Conservation (phyloP, 2,329 filamentous ascomycete species). For the Byssochlamys sp. region DNA sequence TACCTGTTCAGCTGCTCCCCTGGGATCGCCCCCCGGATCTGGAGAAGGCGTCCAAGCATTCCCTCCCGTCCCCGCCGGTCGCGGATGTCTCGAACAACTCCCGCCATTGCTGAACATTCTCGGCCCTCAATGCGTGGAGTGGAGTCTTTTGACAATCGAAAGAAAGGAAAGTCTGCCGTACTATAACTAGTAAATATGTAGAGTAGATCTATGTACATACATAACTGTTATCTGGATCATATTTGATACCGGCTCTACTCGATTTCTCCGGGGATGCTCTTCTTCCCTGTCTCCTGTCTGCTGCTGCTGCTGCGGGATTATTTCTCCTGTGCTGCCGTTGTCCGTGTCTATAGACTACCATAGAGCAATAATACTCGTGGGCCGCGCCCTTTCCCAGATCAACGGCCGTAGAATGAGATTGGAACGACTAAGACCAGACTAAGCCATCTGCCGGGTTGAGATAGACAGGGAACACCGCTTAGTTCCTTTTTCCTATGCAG, state of each 20-base stretch:
- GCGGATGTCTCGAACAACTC: not conserved
- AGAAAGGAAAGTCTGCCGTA: not conserved
- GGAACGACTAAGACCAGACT: not conserved
- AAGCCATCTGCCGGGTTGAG: too few species aligned
- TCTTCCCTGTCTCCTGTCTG: not conserved
- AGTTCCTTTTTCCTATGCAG: not conserved
- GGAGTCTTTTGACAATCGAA: too few species aligned
- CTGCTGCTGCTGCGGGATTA: not conserved
- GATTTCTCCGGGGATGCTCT: not conserved
- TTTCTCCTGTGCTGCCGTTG: not conserved
- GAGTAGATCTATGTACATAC: too few species aligned
- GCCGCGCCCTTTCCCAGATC: not conserved
- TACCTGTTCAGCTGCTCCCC: not conserved
- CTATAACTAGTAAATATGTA: not conserved
- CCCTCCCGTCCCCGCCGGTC: not conserved
- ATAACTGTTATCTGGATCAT: not conserved
- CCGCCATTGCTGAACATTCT: not conserved
- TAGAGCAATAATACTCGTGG: not conserved
- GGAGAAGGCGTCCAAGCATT: not conserved
- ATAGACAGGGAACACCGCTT: too few species aligned
- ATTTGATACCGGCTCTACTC: not conserved
- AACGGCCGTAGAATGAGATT: not conserved
- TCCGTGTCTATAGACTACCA: not conserved
- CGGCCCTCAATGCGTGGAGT: not conserved
- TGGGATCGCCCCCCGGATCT: not conserved